Base-by-base conservation (phyloP, 2,329 filamentous ascomycete species). In the Rhinocladiella mackenziei region DNA sequence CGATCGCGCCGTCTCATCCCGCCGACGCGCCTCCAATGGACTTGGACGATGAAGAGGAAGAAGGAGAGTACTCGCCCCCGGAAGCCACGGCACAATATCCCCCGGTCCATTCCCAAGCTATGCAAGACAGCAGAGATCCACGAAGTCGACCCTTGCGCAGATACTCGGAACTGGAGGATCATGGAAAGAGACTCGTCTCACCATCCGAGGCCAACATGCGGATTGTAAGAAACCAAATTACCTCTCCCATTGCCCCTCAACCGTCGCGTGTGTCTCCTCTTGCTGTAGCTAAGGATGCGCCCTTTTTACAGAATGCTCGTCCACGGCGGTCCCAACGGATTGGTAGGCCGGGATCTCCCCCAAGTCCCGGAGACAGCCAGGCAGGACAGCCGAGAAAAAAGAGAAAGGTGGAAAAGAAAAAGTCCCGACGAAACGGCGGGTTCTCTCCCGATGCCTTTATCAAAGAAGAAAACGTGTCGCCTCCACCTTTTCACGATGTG, bases 161-260 rank as follows among this genome's bases (percentile, higher is more conserved):
- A 39, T 57, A 57, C 31, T 57, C 55, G 20, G 55, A 57, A 32
- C 20, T 48, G 33, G 55, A 56, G 29, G 51, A 54, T 35, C 47
- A 46, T 33, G 50, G 51, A 37, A 46, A 42, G 25, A 43, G 54
- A 37, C 43, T 50, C 34, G 28, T 26, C 35, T 55, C 50, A 19
- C 53, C 52, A 14, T 38, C 43, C 9, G 53, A 53, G 35, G 39
- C 66, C 40, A 65, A 77, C 39, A 75, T 83, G 50, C 80, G 81
- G 39, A 69, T 89, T 45, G 73, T 89, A 56, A 80, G 81, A 59
- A 82, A 81, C 56, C 83, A 89, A 61, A 82, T 89, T 57, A 77
- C 81, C 38, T 82, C 81, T 25, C 84, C 83, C 30, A 68, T 83
- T 59, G 86, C 86, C 39, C 85, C 86, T 18, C 85, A 86, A 59